A percentile compares a stretch with the other conserved stretches of the same genome.
Evolutionary conservation across 2,329 filamentous ascomycete species (phyloP).

Genomic region (Cytospora schulzeri): DNA sequence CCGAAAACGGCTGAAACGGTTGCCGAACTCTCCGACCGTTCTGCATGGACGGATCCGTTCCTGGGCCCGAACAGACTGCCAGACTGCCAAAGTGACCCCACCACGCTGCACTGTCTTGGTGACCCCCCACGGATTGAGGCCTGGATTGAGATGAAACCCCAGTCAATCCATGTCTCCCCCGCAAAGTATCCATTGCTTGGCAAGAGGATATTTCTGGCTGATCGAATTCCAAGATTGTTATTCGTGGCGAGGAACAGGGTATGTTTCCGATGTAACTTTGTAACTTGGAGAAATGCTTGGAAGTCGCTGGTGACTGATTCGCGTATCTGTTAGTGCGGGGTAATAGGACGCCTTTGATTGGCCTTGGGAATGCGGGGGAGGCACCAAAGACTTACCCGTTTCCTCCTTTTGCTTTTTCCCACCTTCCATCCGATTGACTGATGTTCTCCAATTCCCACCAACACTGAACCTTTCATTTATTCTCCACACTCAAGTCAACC

Average conservation of each 20-base stretch:
- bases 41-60: neutral
- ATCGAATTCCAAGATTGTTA: neutral
- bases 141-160: too few relatives aligned
- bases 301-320: slow-evolving; percentile 22
- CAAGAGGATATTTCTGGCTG: neutral
- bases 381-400: slow-evolving; percentile 14
- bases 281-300: slow-evolving; percentile 4
- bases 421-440: neutral
- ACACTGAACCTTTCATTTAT: neutral
- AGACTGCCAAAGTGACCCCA: neutral
- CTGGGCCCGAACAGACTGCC: too few relatives aligned
- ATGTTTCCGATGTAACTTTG: neutral
- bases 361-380: slow-evolving; percentile 1
- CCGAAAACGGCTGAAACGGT: neutral
- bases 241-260: neutral
- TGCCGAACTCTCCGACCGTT: neutral
- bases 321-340: slow-evolving; percentile 21
- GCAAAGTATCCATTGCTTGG: neutral
- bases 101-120: neutral
- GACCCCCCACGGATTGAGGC: too few relatives aligned
- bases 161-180: neutral
- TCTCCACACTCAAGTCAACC: neutral
- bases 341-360: slow-evolving; percentile 2
- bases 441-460: neutral
- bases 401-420: neutral